Base-by-base conservation (phyloP, 192 early-diverging fungal species). In the Bifiguratus adelaidae region DNA sequence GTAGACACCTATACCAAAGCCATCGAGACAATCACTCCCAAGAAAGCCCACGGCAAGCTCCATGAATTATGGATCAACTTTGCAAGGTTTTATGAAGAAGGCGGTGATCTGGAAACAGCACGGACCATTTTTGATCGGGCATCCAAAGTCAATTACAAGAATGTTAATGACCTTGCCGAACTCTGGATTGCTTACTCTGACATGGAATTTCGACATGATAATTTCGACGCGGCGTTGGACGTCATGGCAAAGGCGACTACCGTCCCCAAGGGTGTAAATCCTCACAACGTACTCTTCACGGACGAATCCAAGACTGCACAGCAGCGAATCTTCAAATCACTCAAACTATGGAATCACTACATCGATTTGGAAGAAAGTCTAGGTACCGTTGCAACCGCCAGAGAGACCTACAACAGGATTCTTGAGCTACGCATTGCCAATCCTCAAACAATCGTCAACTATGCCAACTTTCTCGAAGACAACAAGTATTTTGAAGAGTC, bases 361-460 rank as follows among this genome's bases (percentile, higher is more conserved):
- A 86, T 96, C 21, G 96, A 99, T 61, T 56, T 99, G 44, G 88
- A 92, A 47, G 96, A 99, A 52, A 78, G 81, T n/a, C 63, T 88
- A 15, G 94, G 88, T 4, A 75, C 87, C 0, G 57, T 88, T 0
- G 92, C 85, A 21, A 77, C 80, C 20, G 83, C 91, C 2, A 78
- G 78, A 20, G 73, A 75, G 4, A 82, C 89, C 0, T 99, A 99
- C 60, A 91, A 99, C 50, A 75, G 79, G 12, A 88, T 99, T 40
- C 58, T 99, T 60, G 88, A 92, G 37, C 73, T 97, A 26, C 85
- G 88, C 41, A 90, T 99, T 41, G 94, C 94, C 12, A 95, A 86
- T 30, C 87, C 92, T 22, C 92, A 97, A 57, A 83, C 87, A n/a
- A 76, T 99, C 29, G 89, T 95, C 61, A 91, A 99, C 62, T 97